These are phyloP conservation scores for Chloromonas sp. DNA, from an alignment of 163 green algal genomes.

Conservation along the genomic window DNA sequence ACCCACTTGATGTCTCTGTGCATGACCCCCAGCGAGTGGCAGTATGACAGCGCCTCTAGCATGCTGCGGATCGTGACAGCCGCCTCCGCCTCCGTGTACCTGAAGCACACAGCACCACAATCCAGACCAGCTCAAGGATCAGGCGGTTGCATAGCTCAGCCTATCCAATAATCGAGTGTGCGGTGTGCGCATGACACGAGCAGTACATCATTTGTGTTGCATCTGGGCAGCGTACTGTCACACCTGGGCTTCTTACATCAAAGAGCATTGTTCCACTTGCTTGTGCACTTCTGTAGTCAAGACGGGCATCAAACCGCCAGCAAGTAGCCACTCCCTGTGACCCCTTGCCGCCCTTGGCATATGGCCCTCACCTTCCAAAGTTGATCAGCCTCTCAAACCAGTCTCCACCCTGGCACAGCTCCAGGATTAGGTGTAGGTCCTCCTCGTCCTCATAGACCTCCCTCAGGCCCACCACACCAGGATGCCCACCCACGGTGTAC, in stretches of 20 bases:
- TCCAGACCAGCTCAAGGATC: not conserved
- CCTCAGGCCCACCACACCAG: constrained; percentile 11
- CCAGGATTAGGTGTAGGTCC: constrained; percentile 28
- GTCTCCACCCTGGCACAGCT: constrained; percentile 56
- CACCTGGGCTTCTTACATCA: not conserved
- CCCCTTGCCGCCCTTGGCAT: too few relatives aligned
- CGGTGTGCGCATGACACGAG: not conserved
- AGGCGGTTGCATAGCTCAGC: not conserved
- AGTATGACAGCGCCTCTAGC: constrained; percentile 64
- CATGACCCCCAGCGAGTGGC: constrained; percentile 67
- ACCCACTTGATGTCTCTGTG: constrained; percentile 68
- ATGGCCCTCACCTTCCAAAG: constrained; percentile 1
- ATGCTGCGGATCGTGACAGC: constrained; percentile 41
- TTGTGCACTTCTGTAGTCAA: not conserved
- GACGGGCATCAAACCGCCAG: too few relatives aligned
- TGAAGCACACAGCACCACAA: not conserved
- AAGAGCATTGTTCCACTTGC: not conserved
- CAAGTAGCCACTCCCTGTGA: too few relatives aligned
- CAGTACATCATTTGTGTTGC: not conserved
- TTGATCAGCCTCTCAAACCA: constrained; percentile 21
- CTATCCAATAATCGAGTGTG: not conserved
- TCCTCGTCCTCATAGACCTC: constrained; percentile 29
- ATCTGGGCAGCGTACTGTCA: not conserved
- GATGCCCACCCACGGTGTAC: constrained; percentile 21
- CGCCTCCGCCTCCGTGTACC: constrained; percentile 76